Base-by-base conservation (phyloP, 257 asterid genomes). In the Rehmannia glutinosa region DNA sequence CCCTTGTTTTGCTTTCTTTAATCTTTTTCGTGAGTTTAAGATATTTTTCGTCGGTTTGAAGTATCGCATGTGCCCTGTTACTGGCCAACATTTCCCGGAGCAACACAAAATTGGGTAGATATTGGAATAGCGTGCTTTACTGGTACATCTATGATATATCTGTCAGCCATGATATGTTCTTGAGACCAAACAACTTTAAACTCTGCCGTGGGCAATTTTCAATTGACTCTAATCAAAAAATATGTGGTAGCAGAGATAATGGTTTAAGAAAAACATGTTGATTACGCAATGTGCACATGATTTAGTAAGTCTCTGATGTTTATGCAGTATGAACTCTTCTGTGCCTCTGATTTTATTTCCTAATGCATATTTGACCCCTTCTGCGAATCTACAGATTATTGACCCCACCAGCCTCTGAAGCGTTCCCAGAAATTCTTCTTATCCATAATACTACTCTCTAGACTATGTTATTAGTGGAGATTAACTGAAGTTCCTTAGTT, bases 111-210 rank as follows among this genome's bases (percentile, higher is more conserved):
- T 17, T 64, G 47, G 30, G n/a, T 35, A n/a, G n/a, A n/a, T n/a
- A n/a, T n/a, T n/a, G n/a, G n/a, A n/a, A n/a, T n/a, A n/a, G n/a
- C n/a, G n/a, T n/a, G n/a, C 56, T 11, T 17, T 65, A 21, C 46
- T 72, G 19, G 15, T 10, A 63, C 50, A 59, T 71, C 17, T 52
- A n/a, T 65, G 66, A 51, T 23, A 60, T 59, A 12, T 13, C 27
- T 59, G 54, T 30, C n/a, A 21, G 49, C 16, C 20, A 33, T 69
- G 6, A 24, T 24, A 11, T 62, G 62, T 61, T 51, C 59, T 33
- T 30, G 58, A 63, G 64, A 51, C 35, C 19, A 46, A 62, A 19
- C 9, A 8, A 15, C 1, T 10, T 50, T n/a, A 16, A 32, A 62
- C 28, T 39, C 25, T 56, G 28, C 12, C 38, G 33, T 10, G 12